A percentile compares a stretch with the other conserved stretches of the same genome.
Conservation (phyloP, 2,329 filamentous ascomycete species). For the Biscogniauxia sp. region DNA sequence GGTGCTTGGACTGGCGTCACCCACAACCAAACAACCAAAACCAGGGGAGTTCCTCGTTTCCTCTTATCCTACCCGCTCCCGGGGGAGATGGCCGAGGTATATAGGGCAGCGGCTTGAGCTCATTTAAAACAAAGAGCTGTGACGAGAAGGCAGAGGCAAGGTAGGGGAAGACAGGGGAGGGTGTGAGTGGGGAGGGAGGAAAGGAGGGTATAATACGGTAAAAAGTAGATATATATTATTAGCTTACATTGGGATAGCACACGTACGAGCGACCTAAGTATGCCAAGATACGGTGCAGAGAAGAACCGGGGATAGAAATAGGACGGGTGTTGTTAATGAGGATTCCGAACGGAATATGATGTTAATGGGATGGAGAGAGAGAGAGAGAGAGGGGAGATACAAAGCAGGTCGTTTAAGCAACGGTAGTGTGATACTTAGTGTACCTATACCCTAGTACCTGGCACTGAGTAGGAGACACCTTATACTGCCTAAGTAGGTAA, state of each 20-base stretch:
- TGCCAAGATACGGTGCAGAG: background rate
- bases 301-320: background rate
- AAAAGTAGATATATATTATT: background rate
- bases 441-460: background rate
- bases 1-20: background rate
- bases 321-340: background rate
- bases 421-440: background rate
- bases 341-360: background rate
- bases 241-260: background rate
- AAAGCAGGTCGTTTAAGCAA: background rate
- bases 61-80: background rate
- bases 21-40: background rate
- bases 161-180: too few species aligned
- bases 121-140: background rate
- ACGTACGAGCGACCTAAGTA: too few species aligned
- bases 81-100: background rate
- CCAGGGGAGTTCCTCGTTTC: background rate
- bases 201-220: background rate
- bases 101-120: background rate
- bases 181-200: too few species aligned
- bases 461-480: too few species aligned
- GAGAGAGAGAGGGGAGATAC: background rate
- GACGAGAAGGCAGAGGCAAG: background rate
- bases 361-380: background rate
- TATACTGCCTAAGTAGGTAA: too few species aligned